Percentiles rank a stretch among this genome's conserved stretches.
Conservation (phyloP, 768 basidiomycete species). For the Lenzites betulinus region DNA sequence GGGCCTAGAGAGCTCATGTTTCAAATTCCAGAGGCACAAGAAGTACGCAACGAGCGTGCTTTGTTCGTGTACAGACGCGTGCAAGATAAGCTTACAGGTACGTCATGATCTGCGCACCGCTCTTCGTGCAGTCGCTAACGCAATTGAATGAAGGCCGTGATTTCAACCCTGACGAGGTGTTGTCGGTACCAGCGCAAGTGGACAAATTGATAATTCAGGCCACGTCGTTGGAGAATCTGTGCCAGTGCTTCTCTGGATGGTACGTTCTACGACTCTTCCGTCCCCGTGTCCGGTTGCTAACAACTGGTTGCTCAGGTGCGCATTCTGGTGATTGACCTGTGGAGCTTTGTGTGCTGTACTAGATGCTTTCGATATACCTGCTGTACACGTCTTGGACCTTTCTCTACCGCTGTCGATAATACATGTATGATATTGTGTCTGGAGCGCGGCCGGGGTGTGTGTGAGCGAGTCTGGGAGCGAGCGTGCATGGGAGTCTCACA, state of each 20-base stretch:
- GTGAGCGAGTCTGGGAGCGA: background rate
- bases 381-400: conserved; percentile 18
- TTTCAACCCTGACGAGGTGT: conserved; percentile 80
- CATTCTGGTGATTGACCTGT: conserved; percentile 61
- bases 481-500: conserved; percentile 9
- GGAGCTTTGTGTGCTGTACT: background rate
- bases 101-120: conserved; percentile 23
- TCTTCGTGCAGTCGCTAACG: background rate
- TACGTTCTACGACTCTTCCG: conserved; percentile 33
- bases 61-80: conserved; percentile 93
- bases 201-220: conserved; percentile 93
- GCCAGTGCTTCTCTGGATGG: conserved; percentile 97
- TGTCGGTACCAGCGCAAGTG: conserved; percentile 83
- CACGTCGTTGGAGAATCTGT: conserved; percentile 91
- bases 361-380: conserved; percentile 19
- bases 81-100: conserved; percentile 91
- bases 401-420: background rate
- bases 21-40: conserved; percentile 58
- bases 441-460: background rate
- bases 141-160: conserved; percentile 65
- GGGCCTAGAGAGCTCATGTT: background rate
- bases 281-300: background rate
- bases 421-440: conserved; percentile 9
- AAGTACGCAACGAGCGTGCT: conserved; percentile 90
- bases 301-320: conserved; percentile 48